A percentile compares a stretch with the other conserved stretches of the same genome.
Conservation (phyloP, 2,329 filamentous ascomycete species). For the Pyrenophora tritici-repentis region DNA sequence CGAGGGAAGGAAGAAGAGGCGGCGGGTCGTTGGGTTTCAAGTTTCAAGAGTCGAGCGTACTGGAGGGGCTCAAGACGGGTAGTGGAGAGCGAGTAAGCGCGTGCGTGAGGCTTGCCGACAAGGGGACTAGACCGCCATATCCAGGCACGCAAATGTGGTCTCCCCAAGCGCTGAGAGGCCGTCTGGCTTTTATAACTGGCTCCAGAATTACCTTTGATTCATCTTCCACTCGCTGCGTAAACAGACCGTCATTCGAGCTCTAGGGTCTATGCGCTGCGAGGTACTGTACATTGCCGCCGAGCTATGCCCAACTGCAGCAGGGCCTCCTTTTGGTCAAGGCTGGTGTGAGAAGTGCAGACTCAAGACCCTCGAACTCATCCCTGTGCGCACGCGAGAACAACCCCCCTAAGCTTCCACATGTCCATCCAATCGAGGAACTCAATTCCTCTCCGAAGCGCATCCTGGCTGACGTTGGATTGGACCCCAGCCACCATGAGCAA, state of each 20-base stretch:
- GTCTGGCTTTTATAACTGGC: conserved; percentile 28
- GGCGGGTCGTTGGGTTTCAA: conserved; percentile 20
- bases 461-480: conserved; percentile 38
- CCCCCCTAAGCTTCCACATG: conserved; percentile 11
- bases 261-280: conserved; percentile 17
- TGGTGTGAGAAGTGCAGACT: not conserved
- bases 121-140: conserved; percentile 22
- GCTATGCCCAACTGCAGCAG: conserved; percentile 7
- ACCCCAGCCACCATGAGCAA: conserved; percentile 9
- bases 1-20: conserved; percentile 7
- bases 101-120: conserved; percentile 40
- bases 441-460: conserved; percentile 5
- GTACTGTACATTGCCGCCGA: conserved; percentile 13
- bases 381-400: conserved; percentile 31
- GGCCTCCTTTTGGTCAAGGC: not conserved
- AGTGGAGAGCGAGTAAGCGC: conserved; percentile 32
- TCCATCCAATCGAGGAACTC: conserved; percentile 15
- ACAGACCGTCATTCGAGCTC: conserved; percentile 32
- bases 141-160: conserved; percentile 9
- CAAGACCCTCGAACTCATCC: conserved; percentile 11
- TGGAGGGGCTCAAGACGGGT: conserved; percentile 30
- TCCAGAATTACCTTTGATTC: conserved; percentile 31
- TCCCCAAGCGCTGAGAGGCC: conserved; percentile 39
- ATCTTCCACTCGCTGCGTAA: conserved; percentile 33
- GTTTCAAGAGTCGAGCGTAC: conserved; percentile 32